Evolutionary conservation across 169 alveolate genomes (phyloP), one percentile per base, ranked within the genome.

Genomic region (Eimeria sp.): DNA sequence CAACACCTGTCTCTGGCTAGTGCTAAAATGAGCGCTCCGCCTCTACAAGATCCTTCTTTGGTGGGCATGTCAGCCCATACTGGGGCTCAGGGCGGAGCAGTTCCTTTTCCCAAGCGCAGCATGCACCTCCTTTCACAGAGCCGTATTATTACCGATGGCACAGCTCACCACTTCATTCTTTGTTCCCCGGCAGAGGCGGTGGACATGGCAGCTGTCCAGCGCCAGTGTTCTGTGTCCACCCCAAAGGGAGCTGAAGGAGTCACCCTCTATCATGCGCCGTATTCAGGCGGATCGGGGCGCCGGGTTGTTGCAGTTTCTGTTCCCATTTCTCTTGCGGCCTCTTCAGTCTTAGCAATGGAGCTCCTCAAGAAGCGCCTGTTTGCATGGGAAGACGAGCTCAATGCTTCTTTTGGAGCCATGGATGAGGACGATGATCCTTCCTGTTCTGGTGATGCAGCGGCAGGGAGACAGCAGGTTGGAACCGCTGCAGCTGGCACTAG

Each of bases 161-260:
- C 82, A 49, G 93, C 93, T 63, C 93, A 86, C 25, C 93, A 86
- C 80, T 86, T 86, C 80, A 49, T 86, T 63, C 93, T 86, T 47
- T 86, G 93, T 86, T 57, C 93, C 30, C 93, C 93, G 25, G 54
- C 93, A 34, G 93, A 86, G 47, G 93, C 93, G n/a, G 82, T 63
- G 72, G 93, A 86, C 70, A 57, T 86, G 76, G 80, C 80, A 27
- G 93, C 93, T 25, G 93, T 86, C n/a, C 93, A 86, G 93, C 93
- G 93, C 67, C 93, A 86, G 80, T 86, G 93, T 27, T 57, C 93
- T 20, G 43, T 57, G 18, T 49, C 80, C 72, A 58, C 93, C 14
- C 80, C 80, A n/a, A 86, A 86, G 82, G 93, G 93, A 5, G 93
- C 93, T 34, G 93, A 86, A 57, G 93, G 70, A 40, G 93, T 86